A percentile compares a stretch with the other conserved stretches of the same genome.
Evolutionary conservation across 2,329 filamentous ascomycete genomes (phyloP).

Genomic region (Pestalotiopsis fici): DNA sequence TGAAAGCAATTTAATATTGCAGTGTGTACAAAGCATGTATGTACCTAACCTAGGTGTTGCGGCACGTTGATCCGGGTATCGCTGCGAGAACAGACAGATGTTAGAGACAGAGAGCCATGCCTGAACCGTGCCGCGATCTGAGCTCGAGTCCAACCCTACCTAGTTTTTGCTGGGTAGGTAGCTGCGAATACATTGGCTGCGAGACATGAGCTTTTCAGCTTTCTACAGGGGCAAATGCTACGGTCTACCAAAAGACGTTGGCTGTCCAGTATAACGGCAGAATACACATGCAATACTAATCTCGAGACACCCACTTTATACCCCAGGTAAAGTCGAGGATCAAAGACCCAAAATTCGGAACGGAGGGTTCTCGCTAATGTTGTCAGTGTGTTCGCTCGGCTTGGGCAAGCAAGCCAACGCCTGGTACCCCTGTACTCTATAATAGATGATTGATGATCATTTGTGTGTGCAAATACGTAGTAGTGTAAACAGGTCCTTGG

Average conservation of each 20-base stretch:
- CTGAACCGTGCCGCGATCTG: background rate
- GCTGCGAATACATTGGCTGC: background rate
- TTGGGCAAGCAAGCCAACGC: background rate
- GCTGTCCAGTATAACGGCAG: background rate
- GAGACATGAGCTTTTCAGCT: background rate
- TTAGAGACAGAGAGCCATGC: background rate
- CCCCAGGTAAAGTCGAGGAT: background rate
- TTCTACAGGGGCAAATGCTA: background rate
- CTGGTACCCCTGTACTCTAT: background rate
- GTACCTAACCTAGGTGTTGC: background rate
- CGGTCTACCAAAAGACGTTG: background rate
- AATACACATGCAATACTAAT: background rate
- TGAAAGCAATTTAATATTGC: background rate
- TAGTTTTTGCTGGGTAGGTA: background rate
- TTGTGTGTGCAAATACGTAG: background rate
- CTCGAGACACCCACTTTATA: background rate
- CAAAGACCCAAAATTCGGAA: background rate
- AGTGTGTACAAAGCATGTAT: background rate
- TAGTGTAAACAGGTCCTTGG: background rate
- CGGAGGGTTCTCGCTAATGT: background rate
- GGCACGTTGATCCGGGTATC: background rate
- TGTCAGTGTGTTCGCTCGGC: background rate
- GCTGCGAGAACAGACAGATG: background rate
- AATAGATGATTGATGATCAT: background rate
- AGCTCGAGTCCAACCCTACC: background rate